Base-by-base conservation (phyloP, 768 basidiomycete genomes). In the Mycena floridula region DNA sequence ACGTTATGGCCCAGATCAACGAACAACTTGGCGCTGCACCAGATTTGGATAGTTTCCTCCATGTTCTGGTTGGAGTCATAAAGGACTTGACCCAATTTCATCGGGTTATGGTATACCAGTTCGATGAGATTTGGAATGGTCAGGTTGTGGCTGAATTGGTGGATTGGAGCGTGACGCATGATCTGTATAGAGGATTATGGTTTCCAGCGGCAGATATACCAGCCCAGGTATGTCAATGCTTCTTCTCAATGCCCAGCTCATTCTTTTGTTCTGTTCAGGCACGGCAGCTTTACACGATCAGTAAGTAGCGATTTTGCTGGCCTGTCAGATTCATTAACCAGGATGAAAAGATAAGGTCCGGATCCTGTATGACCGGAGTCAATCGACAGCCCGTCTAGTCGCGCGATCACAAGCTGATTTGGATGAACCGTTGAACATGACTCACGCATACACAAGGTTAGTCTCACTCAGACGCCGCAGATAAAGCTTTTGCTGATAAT, bases 61-160 rank as follows among this genome's bases (percentile, higher is more conserved):
- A 89, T 54, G 71, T 89, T 38, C 75, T 79, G 1, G 85, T 84
- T 3, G 85, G 86, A 1, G 59, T 73, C 22, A 61, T 89, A 52
- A 83, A 85, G 62, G 86, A 92, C 58, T 57, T 92, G 47, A 85
- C 85, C 12, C 83, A 85, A 57, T 89, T 89, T 60, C 86, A 89
- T 56, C 75, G 88, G 18, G 84, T 88, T 25, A 64, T 92, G 60
- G 70, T 88, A 7, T 92, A 90, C 56, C 87, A 88, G 61, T 88
- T 89, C 53, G 85, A 89, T 60, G 82, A 86, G 54, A 45, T 59
- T n/a, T 86, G 81, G 79, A 87, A 88, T 55, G 86, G 86, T 16
- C 74, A 85, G 59, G 78, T 85, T 32, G 81, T 89, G 4, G 79
- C 86, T 0, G 88, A 92, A 58, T 64, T 90, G 24, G 78, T 89